phyloP scores from a whole-genome alignment of 2,329 filamentous ascomycete species.

The Teratosphaeria zuluensis region DNA sequence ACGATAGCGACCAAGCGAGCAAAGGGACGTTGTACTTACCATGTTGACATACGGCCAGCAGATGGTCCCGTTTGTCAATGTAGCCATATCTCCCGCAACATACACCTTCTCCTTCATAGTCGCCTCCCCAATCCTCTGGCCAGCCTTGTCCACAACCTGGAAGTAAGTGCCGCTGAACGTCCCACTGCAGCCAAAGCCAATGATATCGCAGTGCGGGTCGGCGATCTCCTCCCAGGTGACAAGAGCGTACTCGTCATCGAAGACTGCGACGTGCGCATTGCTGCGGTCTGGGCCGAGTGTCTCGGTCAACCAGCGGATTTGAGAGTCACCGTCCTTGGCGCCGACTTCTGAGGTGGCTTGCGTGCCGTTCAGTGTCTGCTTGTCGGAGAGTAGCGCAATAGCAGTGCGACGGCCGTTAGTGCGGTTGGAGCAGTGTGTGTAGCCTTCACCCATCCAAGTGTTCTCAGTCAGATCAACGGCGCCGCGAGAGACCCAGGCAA shows the following conservation, averaged over 20 bases:
- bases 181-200: slow-evolving; percentile 53
- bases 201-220: slow-evolving; percentile 44
- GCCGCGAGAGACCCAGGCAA: slow-evolving; percentile 54
- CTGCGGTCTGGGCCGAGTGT: slow-evolving; percentile 40
- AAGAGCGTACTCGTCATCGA: slow-evolving; percentile 44
- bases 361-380: slow-evolving; percentile 45
- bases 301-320: slow-evolving; percentile 51
- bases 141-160: slow-evolving; percentile 46
- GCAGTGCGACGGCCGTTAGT: slow-evolving; percentile 52
- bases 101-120: slow-evolving; percentile 45
- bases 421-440: slow-evolving; percentile 44
- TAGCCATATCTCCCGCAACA: slow-evolving; percentile 54
- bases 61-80: slow-evolving; percentile 47
- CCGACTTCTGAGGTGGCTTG: slow-evolving; percentile 48
- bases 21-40: slow-evolving; percentile 10
- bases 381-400: slow-evolving; percentile 47
- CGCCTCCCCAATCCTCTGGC: slow-evolving; percentile 43
- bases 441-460: slow-evolving; percentile 49
- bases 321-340: slow-evolving; percentile 44
- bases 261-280: slow-evolving; percentile 50
- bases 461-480: slow-evolving; percentile 46
- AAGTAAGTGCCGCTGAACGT: slow-evolving; percentile 50
- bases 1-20: background rate
- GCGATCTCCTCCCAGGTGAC: slow-evolving; percentile 54
- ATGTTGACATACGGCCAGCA: slow-evolving; percentile 54